These are phyloP conservation scores for Microascus cirrosus DNA, from an alignment of 2,329 filamentous ascomycete genomes.

Conservation along the genomic window DNA sequence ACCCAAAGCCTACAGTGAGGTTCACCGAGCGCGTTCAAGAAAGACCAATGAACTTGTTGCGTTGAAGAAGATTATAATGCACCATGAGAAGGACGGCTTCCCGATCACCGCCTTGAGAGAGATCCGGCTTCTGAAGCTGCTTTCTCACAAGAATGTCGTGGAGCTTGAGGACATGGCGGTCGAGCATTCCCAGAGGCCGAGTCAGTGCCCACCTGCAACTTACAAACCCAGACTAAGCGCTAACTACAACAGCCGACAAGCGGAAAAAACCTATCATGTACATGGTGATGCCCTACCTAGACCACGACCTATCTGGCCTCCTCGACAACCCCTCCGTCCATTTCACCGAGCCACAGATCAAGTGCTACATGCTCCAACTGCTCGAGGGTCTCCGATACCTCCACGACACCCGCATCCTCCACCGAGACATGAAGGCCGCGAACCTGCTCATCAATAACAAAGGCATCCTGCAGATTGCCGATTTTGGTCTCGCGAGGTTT, in stretches of 20 bases:
- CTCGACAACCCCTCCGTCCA: slow-evolving; percentile 87
- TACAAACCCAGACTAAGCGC: background rate
- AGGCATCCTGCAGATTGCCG: slow-evolving; percentile 89
- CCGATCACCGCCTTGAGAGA: slow-evolving; percentile 97
- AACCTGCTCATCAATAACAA: slow-evolving; percentile 94
- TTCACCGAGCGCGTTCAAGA: slow-evolving; percentile 76
- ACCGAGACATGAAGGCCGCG: slow-evolving; percentile 98
- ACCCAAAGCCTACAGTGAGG: slow-evolving; percentile 46
- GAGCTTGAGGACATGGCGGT: slow-evolving; percentile 93
- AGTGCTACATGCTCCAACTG: slow-evolving; percentile 93
- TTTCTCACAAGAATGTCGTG: slow-evolving; percentile 85
- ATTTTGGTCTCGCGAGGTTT: slow-evolving; percentile 88
- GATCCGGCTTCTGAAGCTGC: slow-evolving; percentile 91
- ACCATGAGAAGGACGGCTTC: slow-evolving; percentile 98
- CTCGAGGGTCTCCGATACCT: slow-evolving; percentile 83
- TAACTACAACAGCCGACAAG: slow-evolving; percentile 49
- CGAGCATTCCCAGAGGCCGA: slow-evolving; percentile 56
- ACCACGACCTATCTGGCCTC: slow-evolving; percentile 93
- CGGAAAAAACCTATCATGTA: slow-evolving; percentile 82
- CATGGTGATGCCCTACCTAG: slow-evolving; percentile 99
- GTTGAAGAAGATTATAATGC: slow-evolving; percentile 98
- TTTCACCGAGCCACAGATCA: slow-evolving; percentile 85
- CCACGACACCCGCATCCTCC: slow-evolving; percentile 80
- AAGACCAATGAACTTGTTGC: slow-evolving; percentile 69
- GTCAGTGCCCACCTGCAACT: slow-evolving; percentile 23